phyloP scores from a whole-genome alignment of 2,329 filamentous ascomycete genomes.

The Aspergillus oerlinghausenensis region DNA sequence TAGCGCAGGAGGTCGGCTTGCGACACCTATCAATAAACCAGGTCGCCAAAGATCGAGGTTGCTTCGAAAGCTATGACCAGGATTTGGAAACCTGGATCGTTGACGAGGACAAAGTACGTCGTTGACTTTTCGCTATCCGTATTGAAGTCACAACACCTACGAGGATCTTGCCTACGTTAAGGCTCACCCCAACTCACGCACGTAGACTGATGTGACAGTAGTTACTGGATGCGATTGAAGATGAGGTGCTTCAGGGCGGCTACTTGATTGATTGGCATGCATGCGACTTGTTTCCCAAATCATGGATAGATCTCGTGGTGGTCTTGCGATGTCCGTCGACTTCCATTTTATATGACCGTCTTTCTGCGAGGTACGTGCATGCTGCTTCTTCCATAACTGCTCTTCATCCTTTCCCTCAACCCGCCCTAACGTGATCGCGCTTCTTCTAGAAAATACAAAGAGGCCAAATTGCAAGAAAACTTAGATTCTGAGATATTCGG shows the following conservation, averaged over 20 bases:
- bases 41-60: conserved; percentile 80
- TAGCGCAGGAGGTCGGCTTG: conserved; percentile 71
- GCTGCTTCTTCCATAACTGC: not conserved
- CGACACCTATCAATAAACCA: conserved; percentile 86
- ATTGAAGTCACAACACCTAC: not conserved
- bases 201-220: conserved; percentile 9
- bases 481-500: conserved; percentile 97
- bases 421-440: conserved; percentile 2
- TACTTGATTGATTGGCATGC: conserved; percentile 97
- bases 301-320: conserved; percentile 92
- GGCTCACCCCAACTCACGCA: conserved; percentile 5
- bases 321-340: conserved; percentile 77
- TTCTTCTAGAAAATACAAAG: conserved; percentile 64
- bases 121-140: not conserved
- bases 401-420: not conserved
- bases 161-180: not conserved
- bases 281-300: conserved; percentile 88
- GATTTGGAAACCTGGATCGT: conserved; percentile 86
- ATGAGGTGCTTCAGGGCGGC: conserved; percentile 71
- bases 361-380: conserved; percentile 60
- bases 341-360: conserved; percentile 74
- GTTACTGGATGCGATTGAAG: conserved; percentile 85
- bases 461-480: conserved; percentile 90
- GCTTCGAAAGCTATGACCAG: conserved; percentile 83
- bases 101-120: conserved; percentile 83